Conservation (phyloP, 1,284 basidiomycete genomes). For the Pyrrhoderma noxium region DNA sequence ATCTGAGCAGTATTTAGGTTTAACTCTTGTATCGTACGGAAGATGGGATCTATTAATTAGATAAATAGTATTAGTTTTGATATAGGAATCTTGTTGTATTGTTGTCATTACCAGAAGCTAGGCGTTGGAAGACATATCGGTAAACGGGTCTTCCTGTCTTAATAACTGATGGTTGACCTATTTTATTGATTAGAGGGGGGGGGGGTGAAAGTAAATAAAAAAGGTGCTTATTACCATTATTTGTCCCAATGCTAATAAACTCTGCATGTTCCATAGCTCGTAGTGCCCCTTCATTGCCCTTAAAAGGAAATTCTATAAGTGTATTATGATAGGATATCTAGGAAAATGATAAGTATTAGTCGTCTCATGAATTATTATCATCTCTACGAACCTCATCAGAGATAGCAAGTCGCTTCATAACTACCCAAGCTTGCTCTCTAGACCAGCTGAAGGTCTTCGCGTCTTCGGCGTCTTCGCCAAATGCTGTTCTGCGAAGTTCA, state of each 20-base stretch:
- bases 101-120: conserved; percentile 77
- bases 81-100: conserved; percentile 22
- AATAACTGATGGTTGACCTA: conserved; percentile 80
- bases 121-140: conserved; percentile 74
- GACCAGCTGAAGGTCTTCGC: conserved; percentile 80
- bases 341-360: conserved; percentile 4
- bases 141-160: conserved; percentile 89
- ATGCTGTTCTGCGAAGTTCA: conserved; percentile 86
- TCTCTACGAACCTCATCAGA: conserved; percentile 52
- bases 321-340: conserved; percentile 81
- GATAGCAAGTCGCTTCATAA: conserved; percentile 71
- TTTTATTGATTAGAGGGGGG: neutral
- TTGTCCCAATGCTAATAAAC: conserved; percentile 72
- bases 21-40: conserved; percentile 79
- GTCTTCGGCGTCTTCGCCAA: conserved; percentile 88
- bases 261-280: conserved; percentile 88
- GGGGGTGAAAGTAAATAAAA: neutral
- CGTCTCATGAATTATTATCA: neutral
- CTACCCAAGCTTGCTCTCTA: conserved; percentile 81
- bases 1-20: conserved; percentile 72
- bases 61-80: conserved; percentile 1
- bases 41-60: conserved; percentile 55
- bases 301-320: conserved; percentile 84
- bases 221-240: conserved; percentile 45
- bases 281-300: conserved; percentile 78